Evolutionary conservation across 371 early-diverging fungal genomes (phyloP).

Genomic region (Haplosporangium sp.): DNA sequence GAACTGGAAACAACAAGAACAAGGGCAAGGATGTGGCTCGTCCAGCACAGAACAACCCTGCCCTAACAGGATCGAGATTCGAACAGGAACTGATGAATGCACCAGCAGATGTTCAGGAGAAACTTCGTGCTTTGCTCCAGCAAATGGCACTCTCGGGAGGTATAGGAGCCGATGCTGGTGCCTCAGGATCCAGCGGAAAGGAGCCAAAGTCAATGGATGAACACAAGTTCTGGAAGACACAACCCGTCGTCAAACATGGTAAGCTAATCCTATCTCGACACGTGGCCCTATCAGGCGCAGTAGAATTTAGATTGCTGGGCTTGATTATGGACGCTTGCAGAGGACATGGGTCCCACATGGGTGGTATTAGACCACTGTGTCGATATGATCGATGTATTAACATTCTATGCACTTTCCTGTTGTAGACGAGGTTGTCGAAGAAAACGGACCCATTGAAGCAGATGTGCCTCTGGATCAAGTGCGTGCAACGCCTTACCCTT

Average conservation of each 20-base stretch:
- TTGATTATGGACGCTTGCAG: no score
- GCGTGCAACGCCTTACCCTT: constrained; percentile 81
- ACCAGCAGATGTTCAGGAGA: constrained; percentile 51
- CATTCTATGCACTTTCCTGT: neutral
- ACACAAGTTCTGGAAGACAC: constrained; percentile 97
- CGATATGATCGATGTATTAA: neutral
- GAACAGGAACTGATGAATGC: constrained; percentile 48
- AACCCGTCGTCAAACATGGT: constrained; percentile 90
- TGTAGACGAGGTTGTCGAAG: constrained; percentile 72
- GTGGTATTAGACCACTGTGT: neutral
- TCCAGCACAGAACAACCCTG: constrained; percentile 6
- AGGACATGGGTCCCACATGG: no score
- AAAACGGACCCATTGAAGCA: constrained; percentile 87
- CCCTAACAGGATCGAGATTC: constrained; percentile 25
- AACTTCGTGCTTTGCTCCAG: constrained; percentile 40
- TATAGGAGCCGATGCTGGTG: constrained; percentile 7
- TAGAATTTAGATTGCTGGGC: no score
- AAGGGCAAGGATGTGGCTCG: constrained; percentile 14
- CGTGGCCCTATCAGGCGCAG: neutral
- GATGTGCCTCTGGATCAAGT: constrained; percentile 83
- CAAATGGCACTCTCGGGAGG: constrained; percentile 28
- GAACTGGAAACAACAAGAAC: constrained; percentile 29
- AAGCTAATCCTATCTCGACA: constrained; percentile 6
- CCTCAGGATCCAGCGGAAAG: constrained; percentile 11
- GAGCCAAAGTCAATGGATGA: constrained; percentile 63